These are phyloP conservation scores for Vinca major DNA, from an alignment of 305 asterid genomes.

Conservation along the genomic window DNA sequence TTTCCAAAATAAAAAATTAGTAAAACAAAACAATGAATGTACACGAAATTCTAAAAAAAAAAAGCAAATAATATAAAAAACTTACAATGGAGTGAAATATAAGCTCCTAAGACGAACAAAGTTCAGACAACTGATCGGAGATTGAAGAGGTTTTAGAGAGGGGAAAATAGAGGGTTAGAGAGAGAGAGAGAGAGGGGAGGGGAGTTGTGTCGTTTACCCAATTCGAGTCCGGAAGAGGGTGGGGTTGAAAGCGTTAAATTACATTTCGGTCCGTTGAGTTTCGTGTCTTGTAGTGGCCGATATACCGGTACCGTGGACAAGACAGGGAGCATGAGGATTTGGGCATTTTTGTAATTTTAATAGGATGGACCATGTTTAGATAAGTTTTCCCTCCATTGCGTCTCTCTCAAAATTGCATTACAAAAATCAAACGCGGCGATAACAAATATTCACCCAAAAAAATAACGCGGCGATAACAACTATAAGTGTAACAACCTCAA, in stretches of 20 bases:
- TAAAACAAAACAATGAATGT: neutral
- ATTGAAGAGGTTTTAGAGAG: slow-evolving; percentile 1
- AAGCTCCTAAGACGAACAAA: neutral
- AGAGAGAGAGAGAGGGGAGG: slow-evolving; percentile 13
- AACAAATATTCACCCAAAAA: neutral
- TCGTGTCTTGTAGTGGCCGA: neutral
- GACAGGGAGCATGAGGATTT: neutral
- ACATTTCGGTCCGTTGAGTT: slow-evolving; percentile 2
- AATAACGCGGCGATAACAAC: too few relatives aligned
- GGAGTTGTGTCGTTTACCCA: neutral
- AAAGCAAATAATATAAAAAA: neutral
- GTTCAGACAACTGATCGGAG: neutral
- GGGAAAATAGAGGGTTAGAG: slow-evolving; percentile 20
- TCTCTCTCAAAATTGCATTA: slow-evolving; percentile 9
- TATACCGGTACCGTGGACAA: slow-evolving; percentile 3
- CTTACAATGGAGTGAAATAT: slow-evolving; percentile 5
- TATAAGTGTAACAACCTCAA: too few relatives aligned
- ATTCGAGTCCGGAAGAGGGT: neutral
- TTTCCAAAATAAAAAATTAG: neutral
- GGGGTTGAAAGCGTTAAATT: slow-evolving; percentile 8
- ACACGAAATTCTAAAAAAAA: neutral
- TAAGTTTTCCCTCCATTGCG: slow-evolving; percentile 33
- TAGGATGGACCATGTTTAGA: slow-evolving; percentile 2
- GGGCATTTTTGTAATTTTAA: slow-evolving; percentile 18
- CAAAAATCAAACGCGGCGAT: neutral